phyloP scores from a whole-genome alignment of 169 alveolate species.

The Besnoitia besnoiti region DNA sequence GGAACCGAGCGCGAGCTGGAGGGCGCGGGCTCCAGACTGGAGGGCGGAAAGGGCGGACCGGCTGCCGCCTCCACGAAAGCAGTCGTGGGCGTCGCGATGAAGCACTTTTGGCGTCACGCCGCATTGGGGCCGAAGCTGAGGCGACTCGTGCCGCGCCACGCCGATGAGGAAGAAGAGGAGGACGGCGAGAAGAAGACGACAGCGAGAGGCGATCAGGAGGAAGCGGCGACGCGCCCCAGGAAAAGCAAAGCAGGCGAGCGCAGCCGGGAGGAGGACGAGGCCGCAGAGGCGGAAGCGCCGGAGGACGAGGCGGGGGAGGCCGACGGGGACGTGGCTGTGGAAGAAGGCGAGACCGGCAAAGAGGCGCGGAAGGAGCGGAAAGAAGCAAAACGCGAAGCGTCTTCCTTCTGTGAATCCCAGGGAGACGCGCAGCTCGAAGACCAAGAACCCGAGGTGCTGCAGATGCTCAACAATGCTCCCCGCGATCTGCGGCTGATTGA shows the following conservation, averaged over 20 bases:
- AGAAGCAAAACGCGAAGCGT: background rate
- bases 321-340: no score
- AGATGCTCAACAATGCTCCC: slow-evolving; percentile 43
- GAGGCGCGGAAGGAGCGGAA: background rate
- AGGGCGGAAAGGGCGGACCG: background rate
- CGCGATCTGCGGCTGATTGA: slow-evolving; percentile 56
- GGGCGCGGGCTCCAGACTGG: background rate
- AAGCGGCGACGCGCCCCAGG: background rate
- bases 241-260: background rate
- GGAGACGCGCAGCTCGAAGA: background rate
- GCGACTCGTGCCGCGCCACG: slow-evolving; percentile 17
- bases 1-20: background rate
- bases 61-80: background rate
- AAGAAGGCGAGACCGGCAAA: background rate
- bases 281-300: background rate
- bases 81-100: slow-evolving; percentile 31
- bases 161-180: background rate
- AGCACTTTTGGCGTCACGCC: slow-evolving; percentile 14
- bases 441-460: slow-evolving; percentile 18
- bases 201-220: background rate
- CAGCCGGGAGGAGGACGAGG: background rate
- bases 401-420: background rate
- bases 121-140: slow-evolving; percentile 5
- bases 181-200: background rate
- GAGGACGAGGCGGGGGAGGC: background rate